Evolutionary conservation across 208 protist genomes (phyloP).

Genomic region (Trypanosoma cruzi): DNA sequence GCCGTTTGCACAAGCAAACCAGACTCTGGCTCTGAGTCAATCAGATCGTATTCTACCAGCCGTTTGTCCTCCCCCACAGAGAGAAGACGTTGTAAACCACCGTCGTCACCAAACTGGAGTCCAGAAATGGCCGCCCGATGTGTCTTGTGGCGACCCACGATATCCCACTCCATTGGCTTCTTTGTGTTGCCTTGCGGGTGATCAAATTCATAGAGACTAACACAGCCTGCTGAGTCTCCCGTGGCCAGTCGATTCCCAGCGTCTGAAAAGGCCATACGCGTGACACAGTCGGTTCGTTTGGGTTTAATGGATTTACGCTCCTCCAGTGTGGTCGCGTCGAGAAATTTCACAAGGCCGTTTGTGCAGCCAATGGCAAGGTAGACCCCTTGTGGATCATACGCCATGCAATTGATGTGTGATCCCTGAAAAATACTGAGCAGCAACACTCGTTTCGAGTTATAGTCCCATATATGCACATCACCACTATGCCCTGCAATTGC

Average conservation of each 20-base stretch:
- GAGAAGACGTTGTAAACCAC: conserved; percentile 69
- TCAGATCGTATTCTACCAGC: conserved; percentile 95
- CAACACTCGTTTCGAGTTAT: conserved; percentile 61
- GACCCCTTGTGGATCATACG: conserved; percentile 84
- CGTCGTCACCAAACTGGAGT: conserved; percentile 80
- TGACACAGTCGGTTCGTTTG: conserved; percentile 69
- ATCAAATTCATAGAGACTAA: conserved; percentile 90
- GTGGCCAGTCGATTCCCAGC: conserved; percentile 84
- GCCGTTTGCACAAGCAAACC: conserved; percentile 85
- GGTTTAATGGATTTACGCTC: conserved; percentile 83
- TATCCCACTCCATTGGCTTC: conserved; percentile 89
- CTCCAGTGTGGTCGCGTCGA: conserved; percentile 83
- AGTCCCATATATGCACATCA: conserved; percentile 93
- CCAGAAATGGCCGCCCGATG: conserved; percentile 90
- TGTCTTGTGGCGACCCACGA: conserved; percentile 92
- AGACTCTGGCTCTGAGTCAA: conserved; percentile 77
- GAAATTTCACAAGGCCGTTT: conserved; percentile 93
- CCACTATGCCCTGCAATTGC: conserved; percentile 90
- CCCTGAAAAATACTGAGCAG: conserved; percentile 84
- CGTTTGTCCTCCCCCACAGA: conserved; percentile 94
- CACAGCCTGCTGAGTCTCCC: conserved; percentile 73
- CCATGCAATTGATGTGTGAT: conserved; percentile 77
- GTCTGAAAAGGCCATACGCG: conserved; percentile 81
- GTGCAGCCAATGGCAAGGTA: conserved; percentile 93
- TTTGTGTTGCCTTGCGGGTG: conserved; percentile 43